Percentiles rank a stretch among this genome's conserved stretches.
Conservation (phyloP, 2,329 filamentous ascomycete genomes). For the Pseudogymnoascus sp. region DNA sequence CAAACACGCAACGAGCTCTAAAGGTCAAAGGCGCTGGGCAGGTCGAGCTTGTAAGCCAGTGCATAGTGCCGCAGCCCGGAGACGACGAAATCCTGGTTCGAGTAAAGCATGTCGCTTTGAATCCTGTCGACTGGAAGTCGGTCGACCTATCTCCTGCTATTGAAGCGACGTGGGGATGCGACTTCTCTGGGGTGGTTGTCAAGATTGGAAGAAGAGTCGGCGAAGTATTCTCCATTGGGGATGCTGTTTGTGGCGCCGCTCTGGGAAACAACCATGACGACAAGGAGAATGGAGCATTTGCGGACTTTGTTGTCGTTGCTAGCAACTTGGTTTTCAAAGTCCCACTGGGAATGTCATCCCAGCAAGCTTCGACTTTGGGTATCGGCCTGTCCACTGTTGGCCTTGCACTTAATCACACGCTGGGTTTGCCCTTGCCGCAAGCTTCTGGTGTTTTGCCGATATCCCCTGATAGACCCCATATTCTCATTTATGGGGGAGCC, state of each 20-base stretch:
- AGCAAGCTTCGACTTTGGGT: constrained; percentile 22
- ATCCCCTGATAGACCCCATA: constrained; percentile 15
- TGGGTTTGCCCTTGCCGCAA: constrained; percentile 22
- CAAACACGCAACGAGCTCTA: no score
- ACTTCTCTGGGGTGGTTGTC: no score
- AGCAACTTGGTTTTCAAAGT: constrained; percentile 21
- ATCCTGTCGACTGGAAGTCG: no score
- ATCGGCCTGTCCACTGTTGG: constrained; percentile 25
- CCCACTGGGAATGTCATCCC: constrained; percentile 20
- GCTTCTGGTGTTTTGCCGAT: constrained; percentile 9
- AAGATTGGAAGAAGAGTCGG: no score
- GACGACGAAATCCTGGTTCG: no score
- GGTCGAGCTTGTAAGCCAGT: no score
- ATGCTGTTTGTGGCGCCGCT: constrained; percentile 21
- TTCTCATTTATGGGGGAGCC: constrained; percentile 38
- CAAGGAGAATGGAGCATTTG: constrained; percentile 24
- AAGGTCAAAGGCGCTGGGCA: no score
- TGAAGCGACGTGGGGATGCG: no score
- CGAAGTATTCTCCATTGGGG: constrained; percentile 19
- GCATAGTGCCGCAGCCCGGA: no score
- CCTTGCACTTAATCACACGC: constrained; percentile 26
- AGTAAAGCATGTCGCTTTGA: no score
- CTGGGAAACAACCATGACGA: background rate
- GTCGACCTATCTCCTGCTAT: no score
- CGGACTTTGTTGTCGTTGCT: constrained; percentile 22